A percentile compares a stretch with the other conserved stretches of the same genome.
These are phyloP conservation scores for Physaria fendleri DNA, from an alignment of 345 rosid species.

Conservation along the genomic window DNA sequence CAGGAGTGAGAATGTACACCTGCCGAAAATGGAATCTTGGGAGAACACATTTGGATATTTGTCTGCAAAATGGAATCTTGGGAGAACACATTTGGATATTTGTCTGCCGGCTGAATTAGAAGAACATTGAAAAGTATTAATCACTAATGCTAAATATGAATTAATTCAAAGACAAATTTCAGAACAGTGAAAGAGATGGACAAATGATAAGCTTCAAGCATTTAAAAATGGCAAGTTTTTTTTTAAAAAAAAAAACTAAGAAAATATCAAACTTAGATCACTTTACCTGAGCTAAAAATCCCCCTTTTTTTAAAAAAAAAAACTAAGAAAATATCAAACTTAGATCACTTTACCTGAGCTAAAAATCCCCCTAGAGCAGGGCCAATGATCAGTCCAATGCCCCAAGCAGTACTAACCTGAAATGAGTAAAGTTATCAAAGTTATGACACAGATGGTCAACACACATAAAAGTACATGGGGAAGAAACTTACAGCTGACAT, in stretches of 20 bases:
- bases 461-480: neutral
- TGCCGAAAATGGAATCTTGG: conserved; percentile 63
- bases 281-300: conserved; percentile 75
- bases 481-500: conserved; percentile 62
- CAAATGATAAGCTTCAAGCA: neutral
- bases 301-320: too few relatives aligned
- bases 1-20: conserved; percentile 31
- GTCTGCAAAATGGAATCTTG: conserved; percentile 61
- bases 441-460: neutral
- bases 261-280: neutral
- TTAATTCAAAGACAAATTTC: neutral
- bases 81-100: conserved; percentile 62
- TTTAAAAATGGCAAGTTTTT: neutral
- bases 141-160: neutral
- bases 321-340: neutral
- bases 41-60: conserved; percentile 61
- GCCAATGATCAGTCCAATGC: conserved; percentile 85
- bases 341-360: conserved; percentile 54
- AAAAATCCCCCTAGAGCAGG: conserved; percentile 89
- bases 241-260: neutral
- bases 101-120: conserved; percentile 64
- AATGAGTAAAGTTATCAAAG: neutral
- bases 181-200: neutral
- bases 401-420: conserved; percentile 97
- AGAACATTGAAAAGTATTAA: neutral